Percentiles rank a stretch among this genome's conserved stretches.
Evolutionary conservation across 2,329 filamentous ascomycete genomes (phyloP).

Genomic region (Claviceps maximensis): DNA sequence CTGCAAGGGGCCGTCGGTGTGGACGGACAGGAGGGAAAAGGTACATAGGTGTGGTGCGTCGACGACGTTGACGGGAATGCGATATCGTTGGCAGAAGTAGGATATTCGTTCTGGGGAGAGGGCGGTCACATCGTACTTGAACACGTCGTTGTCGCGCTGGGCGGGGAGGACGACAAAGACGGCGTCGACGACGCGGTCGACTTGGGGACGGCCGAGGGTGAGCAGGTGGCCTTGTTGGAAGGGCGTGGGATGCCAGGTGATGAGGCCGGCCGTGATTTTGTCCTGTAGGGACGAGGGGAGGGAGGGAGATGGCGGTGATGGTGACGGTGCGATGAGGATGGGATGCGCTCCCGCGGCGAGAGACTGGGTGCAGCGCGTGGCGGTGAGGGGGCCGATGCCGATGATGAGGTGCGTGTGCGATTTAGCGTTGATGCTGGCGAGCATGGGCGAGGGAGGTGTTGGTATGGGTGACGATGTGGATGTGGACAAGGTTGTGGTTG

Average conservation of each 20-base stretch:
- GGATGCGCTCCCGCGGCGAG: conserved; percentile 71
- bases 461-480: no score
- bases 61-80: conserved; percentile 87
- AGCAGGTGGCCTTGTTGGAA: conserved; percentile 64
- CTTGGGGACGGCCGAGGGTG: conserved; percentile 65
- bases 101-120: conserved; percentile 49
- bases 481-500: neutral
- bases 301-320: conserved; percentile 43
- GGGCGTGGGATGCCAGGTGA: conserved; percentile 49
- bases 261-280: conserved; percentile 50
- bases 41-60: conserved; percentile 79
- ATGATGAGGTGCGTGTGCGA: conserved; percentile 71
- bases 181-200: conserved; percentile 68
- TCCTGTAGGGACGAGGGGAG: conserved; percentile 44
- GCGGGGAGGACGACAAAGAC: conserved; percentile 66
- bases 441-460: conserved; percentile 28
- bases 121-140: neutral
- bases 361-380: conserved; percentile 66
- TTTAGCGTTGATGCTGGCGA: conserved; percentile 58
- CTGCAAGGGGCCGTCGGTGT: conserved; percentile 82
- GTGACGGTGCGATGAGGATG: conserved; percentile 60
- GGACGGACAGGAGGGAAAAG: conserved; percentile 78
- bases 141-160: conserved; percentile 31
- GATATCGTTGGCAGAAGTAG: conserved; percentile 57
- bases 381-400: conserved; percentile 78